Percentiles rank a stretch among this genome's conserved stretches.
These are phyloP conservation scores for Penicillium egyptiacum DNA, from an alignment of 495 filamentous ascomycete species.

Conservation along the genomic window DNA sequence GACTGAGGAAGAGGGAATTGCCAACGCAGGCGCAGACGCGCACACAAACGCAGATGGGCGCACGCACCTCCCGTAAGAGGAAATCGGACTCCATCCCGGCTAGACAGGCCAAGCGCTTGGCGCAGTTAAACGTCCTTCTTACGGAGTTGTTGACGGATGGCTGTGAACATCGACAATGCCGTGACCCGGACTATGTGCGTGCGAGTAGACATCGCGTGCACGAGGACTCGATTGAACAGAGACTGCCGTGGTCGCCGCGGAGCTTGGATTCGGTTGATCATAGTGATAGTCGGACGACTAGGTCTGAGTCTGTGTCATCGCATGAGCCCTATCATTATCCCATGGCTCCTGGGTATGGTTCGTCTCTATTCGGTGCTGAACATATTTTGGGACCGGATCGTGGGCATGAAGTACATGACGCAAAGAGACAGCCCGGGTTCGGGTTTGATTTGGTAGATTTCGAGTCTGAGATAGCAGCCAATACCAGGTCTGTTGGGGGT, in stretches of 20 bases:
- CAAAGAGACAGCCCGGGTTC: neutral
- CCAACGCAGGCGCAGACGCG: no score
- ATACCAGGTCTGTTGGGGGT: neutral
- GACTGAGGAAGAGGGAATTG: neutral
- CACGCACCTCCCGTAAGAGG: neutral
- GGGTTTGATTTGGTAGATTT: slow-evolving; percentile 6
- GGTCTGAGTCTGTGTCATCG: neutral
- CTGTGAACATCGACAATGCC: neutral
- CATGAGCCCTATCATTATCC: neutral
- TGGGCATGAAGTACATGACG: neutral
- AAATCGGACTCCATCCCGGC: neutral
- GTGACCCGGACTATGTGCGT: neutral
- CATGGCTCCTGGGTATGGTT: neutral
- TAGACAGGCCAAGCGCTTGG: slow-evolving; percentile 7
- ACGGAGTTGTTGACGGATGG: slow-evolving; percentile 7
- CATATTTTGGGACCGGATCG: neutral
- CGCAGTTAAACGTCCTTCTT: slow-evolving; percentile 7
- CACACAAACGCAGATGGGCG: neutral
- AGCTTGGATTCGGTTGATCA: slow-evolving; percentile 11
- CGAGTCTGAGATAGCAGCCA: neutral
- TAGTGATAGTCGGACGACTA: neutral
- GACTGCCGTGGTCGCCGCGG: slow-evolving; percentile 3
- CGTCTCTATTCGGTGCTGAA: neutral
- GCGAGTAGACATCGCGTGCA: neutral
- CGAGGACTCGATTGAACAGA: neutral